A percentile compares a stretch with the other conserved stretches of the same genome.
Evolutionary conservation across 2,329 filamentous ascomycete genomes (phyloP).

Genomic region (Apiospora rasikravindrae): DNA sequence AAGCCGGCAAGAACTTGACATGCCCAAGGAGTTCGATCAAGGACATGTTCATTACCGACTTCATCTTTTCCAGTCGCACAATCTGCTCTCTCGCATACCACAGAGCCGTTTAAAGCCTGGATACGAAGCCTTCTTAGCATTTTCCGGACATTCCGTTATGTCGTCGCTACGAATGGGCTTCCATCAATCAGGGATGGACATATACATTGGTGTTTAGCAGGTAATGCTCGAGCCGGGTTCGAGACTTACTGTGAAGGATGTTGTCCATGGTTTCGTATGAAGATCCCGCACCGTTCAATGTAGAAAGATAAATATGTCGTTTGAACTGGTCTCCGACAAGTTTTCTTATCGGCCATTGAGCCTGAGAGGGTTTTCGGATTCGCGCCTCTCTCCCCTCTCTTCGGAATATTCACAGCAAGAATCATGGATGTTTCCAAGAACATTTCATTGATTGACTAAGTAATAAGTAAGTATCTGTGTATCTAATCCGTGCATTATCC

Average conservation of each 20-base stretch:
- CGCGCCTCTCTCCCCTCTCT: not conserved
- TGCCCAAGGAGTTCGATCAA: no score
- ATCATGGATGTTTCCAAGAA: no score
- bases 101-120: not conserved
- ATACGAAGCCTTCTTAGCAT: not conserved
- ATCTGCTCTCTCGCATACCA: not conserved
- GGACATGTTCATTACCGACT: not conserved
- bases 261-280: not conserved
- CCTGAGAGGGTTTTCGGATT: not conserved
- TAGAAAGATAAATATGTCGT: no score
- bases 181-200: not conserved
- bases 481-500: no score
- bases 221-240: no score
- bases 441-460: no score
- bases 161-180: not conserved
- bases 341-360: not conserved
- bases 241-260: not conserved
- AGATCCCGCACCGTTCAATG: not conserved
- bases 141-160: not conserved
- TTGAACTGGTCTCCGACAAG: not conserved
- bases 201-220: not conserved
- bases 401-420: not conserved
- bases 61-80: not conserved
- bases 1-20: no score
- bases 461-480: no score